phyloP scores from a whole-genome alignment of 768 basidiomycete genomes.

The Hemileccinum rubropunctum region DNA sequence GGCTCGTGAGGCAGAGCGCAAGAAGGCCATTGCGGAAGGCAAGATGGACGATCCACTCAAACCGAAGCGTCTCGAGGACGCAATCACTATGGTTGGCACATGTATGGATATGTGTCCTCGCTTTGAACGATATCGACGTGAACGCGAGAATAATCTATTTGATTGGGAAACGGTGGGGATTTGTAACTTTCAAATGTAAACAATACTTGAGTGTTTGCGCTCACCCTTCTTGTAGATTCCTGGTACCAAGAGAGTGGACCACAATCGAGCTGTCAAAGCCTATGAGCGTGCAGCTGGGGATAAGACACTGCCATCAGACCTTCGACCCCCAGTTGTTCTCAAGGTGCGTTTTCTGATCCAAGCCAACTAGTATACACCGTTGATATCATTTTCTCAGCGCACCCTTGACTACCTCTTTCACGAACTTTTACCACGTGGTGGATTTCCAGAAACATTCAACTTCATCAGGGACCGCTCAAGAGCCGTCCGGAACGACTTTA shows the following conservation, averaged over 20 bases:
- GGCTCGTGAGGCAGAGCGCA: constrained; percentile 68
- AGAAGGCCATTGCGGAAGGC: constrained; percentile 73
- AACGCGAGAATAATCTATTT: constrained; percentile 84
- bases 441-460: constrained; percentile 67
- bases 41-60: constrained; percentile 86
- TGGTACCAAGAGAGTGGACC: constrained; percentile 83
- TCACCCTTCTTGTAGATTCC: constrained; percentile 59
- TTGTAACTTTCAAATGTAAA: constrained; percentile 1
- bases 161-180: constrained; percentile 76
- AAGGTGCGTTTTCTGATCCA: constrained; percentile 44
- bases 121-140: constrained; percentile 88
- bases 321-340: constrained; percentile 83
- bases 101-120: constrained; percentile 94
- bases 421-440: constrained; percentile 65
- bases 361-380: neutral
- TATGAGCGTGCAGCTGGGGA: constrained; percentile 95
- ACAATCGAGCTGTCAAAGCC: constrained; percentile 85
- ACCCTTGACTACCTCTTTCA: constrained; percentile 94
- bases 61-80: constrained; percentile 79
- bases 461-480: constrained; percentile 94
- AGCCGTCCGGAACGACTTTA: constrained; percentile 89
- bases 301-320: constrained; percentile 86
- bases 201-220: constrained; percentile 11
- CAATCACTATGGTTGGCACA: constrained; percentile 90
- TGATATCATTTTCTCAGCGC: constrained; percentile 41